phyloP scores from a whole-genome alignment of 768 basidiomycete genomes.

The Naganishia vishniacii region DNA sequence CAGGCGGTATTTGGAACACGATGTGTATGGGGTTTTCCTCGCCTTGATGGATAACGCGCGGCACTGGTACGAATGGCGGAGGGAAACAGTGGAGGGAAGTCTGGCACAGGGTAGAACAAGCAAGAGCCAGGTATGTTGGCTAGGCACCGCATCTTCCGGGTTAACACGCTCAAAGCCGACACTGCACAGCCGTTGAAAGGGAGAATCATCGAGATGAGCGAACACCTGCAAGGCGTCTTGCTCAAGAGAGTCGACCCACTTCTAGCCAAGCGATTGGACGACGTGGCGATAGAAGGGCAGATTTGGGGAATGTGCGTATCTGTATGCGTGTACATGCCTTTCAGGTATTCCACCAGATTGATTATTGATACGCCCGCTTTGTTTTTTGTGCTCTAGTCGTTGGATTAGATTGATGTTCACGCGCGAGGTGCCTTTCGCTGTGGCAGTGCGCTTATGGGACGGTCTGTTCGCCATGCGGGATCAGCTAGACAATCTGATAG shows the following conservation, averaged over 20 bases:
- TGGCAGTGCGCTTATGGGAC: slow-evolving; percentile 90
- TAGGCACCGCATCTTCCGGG: no score
- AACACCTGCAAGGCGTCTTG: slow-evolving; percentile 66
- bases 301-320: slow-evolving; percentile 83
- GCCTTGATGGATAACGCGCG: slow-evolving; percentile 71
- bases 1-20: slow-evolving; percentile 53
- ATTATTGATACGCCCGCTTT: slow-evolving; percentile 27
- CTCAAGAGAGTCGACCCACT: slow-evolving; percentile 73
- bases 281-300: slow-evolving; percentile 84
- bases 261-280: slow-evolving; percentile 68
- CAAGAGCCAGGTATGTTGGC: slow-evolving; percentile 36
- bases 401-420: slow-evolving; percentile 93
- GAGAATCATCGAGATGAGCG: slow-evolving; percentile 80
- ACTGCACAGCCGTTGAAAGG: slow-evolving; percentile 49
- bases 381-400: slow-evolving; percentile 56
- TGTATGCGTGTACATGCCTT: not conserved
- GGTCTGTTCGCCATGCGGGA: slow-evolving; percentile 84
- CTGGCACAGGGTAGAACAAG: not conserved
- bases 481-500: slow-evolving; percentile 62
- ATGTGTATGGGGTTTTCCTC: slow-evolving; percentile 78
- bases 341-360: slow-evolving; percentile 12
- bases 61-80: slow-evolving; percentile 61
- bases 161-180: no score
- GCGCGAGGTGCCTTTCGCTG: slow-evolving; percentile 74
- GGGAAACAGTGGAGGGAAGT: slow-evolving; percentile 39